Evolutionary conservation across 495 filamentous ascomycete genomes (phyloP).

Genomic region (Neurospora sp.): DNA sequence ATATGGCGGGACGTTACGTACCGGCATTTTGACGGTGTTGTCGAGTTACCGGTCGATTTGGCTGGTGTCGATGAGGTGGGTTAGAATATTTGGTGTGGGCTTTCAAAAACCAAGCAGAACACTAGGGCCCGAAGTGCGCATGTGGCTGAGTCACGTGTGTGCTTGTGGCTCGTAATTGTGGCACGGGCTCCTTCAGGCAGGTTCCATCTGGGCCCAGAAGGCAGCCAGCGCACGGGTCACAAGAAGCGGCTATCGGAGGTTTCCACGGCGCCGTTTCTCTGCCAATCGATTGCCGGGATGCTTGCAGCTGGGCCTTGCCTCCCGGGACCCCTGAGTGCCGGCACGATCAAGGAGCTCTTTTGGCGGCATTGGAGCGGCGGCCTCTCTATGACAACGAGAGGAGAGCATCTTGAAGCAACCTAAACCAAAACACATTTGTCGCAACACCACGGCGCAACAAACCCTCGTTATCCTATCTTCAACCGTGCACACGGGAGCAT

Average conservation of each 20-base stretch:
- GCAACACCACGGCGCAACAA: not conserved
- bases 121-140: slow-evolving; percentile 14
- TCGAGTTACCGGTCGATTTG: slow-evolving; percentile 28
- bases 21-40: slow-evolving; percentile 71
- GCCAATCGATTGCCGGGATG: slow-evolving; percentile 8
- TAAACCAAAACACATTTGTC: not conserved
- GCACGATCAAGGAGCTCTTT: not conserved
- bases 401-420: not conserved
- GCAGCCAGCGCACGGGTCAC: not conserved
- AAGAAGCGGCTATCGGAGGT: not conserved
- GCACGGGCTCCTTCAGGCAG: not conserved
- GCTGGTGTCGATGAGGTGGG: slow-evolving; percentile 26
- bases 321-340: not conserved
- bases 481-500: not conserved
- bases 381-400: not conserved
- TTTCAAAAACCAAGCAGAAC: slow-evolving; percentile 17
- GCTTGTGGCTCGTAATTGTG: slow-evolving; percentile 10
- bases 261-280: slow-evolving; percentile 1
- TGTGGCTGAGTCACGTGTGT: slow-evolving; percentile 26
- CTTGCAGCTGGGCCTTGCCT: not conserved
- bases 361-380: not conserved
- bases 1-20: slow-evolving; percentile 35
- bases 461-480: not conserved
- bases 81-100: slow-evolving; percentile 32
- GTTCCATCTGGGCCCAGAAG: not conserved